Conservation (phyloP, 352 stramenopile genomes). For the Phytopythium montanum region DNA sequence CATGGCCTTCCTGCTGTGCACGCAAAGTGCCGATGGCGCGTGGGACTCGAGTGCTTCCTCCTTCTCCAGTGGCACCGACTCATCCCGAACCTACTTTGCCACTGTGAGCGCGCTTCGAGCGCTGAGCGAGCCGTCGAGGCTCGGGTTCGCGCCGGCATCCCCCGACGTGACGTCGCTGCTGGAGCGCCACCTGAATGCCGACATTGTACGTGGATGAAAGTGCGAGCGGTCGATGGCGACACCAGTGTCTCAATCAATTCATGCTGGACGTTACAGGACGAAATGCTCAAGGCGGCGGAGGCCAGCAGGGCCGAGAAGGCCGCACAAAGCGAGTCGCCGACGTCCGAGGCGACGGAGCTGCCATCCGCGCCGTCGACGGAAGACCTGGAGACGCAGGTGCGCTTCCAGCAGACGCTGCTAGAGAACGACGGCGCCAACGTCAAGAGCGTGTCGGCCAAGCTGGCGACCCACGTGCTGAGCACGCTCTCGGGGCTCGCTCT, state of each 20-base stretch:
- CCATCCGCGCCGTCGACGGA: conserved; percentile 22
- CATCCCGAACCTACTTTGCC: conserved; percentile 34
- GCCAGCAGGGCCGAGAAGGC: neutral
- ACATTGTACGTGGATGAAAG: conserved; percentile 20
- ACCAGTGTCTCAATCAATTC: neutral
- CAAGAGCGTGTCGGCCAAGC: conserved; percentile 61
- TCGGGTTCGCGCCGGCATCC: conserved; percentile 67
- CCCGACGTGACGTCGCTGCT: conserved; percentile 44
- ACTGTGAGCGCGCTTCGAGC: conserved; percentile 50
- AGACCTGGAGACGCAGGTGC: conserved; percentile 60
- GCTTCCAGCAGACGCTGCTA: conserved; percentile 68
- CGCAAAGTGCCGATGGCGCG: conserved; percentile 54
- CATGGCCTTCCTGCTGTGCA: conserved; percentile 60
- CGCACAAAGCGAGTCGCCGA: neutral
- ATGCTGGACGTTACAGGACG: neutral
- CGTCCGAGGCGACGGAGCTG: conserved; percentile 9
- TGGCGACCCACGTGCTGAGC: conserved; percentile 68
- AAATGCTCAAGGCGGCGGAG: neutral
- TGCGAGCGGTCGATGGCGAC: neutral
- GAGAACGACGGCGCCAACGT: conserved; percentile 66
- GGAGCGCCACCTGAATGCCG: conserved; percentile 58
- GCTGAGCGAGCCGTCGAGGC: conserved; percentile 34
- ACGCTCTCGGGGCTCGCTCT: conserved; percentile 65
- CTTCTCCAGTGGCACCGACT: conserved; percentile 14
- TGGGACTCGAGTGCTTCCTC: conserved; percentile 28